Conservation (phyloP, 164 flowering plant genomes). For the Liriodendron chinense region DNA sequence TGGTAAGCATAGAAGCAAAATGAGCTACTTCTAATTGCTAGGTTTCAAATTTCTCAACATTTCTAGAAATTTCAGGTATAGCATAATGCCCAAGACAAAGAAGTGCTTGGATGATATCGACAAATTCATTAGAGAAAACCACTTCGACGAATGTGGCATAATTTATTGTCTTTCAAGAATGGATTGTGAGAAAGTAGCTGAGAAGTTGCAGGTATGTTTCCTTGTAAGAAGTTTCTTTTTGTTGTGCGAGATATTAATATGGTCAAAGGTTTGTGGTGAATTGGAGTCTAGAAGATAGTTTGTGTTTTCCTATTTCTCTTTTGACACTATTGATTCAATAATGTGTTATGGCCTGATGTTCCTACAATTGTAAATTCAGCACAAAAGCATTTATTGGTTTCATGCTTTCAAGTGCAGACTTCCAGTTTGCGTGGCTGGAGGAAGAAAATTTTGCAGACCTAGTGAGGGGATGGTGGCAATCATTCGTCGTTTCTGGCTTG, state of each 20-base stretch:
- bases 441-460: too few species aligned
- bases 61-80: conserved; percentile 58
- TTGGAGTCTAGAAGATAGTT: neutral
- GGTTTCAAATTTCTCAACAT: neutral
- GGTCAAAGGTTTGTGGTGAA: neutral
- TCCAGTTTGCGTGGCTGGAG: too few species aligned
- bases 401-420: neutral
- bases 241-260: neutral
- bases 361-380: neutral
- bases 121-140: conserved; percentile 76
- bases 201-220: conserved; percentile 68
- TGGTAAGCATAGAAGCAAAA: conserved; percentile 38
- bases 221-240: neutral
- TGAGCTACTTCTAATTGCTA: neutral
- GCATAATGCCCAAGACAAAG: conserved; percentile 82
- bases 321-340: neutral
- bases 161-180: conserved; percentile 94
- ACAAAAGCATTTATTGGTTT: neutral
- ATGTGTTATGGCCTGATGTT: neutral
- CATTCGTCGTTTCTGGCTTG: too few species aligned
- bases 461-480: too few species aligned
- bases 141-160: conserved; percentile 94
- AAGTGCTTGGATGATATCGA: conserved; percentile 94
- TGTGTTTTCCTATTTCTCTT: neutral
- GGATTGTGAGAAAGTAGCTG: conserved; percentile 99